phyloP scores from a whole-genome alignment of 805 yeast genomes.

The Ogataea saltuana region DNA sequence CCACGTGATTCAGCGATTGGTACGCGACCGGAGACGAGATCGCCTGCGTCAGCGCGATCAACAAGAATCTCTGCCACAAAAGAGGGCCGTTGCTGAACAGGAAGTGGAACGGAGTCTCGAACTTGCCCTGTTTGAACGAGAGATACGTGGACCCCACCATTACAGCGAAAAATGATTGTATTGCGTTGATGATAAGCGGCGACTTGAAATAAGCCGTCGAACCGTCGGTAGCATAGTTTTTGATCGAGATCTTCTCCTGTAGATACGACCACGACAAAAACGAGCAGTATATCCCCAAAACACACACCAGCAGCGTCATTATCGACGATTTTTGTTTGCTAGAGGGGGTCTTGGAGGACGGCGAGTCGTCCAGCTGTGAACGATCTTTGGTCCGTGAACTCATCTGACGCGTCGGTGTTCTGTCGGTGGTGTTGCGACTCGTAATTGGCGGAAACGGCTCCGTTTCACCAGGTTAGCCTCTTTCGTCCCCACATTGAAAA shows the following conservation, averaged over 20 bases:
- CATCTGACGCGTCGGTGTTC: too few relatives aligned
- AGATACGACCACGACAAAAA: slow-evolving; percentile 90
- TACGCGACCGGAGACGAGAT: slow-evolving; percentile 83
- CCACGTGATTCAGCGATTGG: slow-evolving; percentile 76
- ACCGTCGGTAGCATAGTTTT: slow-evolving; percentile 56
- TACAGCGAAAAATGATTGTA: slow-evolving; percentile 75
- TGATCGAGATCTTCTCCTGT: slow-evolving; percentile 84
- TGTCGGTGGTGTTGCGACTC: too few relatives aligned
- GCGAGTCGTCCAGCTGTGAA: too few relatives aligned
- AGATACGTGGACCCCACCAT: slow-evolving; percentile 66
- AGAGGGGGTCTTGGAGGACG: too few relatives aligned
- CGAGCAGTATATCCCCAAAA: slow-evolving; percentile 76
- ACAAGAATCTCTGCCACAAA: slow-evolving; percentile 38
- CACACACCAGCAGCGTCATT: slow-evolving; percentile 33
- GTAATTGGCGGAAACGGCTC: too few relatives aligned
- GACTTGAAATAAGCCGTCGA: slow-evolving; percentile 52
- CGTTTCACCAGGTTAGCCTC: too few relatives aligned
- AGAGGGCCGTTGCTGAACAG: slow-evolving; percentile 36
- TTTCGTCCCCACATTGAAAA: too few relatives aligned
- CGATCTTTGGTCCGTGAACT: too few relatives aligned
- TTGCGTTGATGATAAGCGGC: slow-evolving; percentile 73
- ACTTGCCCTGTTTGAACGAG: slow-evolving; percentile 31
- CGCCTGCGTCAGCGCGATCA: slow-evolving; percentile 74
- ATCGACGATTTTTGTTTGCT: not conserved
- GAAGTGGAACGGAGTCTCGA: slow-evolving; percentile 36